These are phyloP conservation scores for Linnemannia hyalina DNA, from an alignment of 192 early-diverging fungal genomes.

Conservation along the genomic window DNA sequence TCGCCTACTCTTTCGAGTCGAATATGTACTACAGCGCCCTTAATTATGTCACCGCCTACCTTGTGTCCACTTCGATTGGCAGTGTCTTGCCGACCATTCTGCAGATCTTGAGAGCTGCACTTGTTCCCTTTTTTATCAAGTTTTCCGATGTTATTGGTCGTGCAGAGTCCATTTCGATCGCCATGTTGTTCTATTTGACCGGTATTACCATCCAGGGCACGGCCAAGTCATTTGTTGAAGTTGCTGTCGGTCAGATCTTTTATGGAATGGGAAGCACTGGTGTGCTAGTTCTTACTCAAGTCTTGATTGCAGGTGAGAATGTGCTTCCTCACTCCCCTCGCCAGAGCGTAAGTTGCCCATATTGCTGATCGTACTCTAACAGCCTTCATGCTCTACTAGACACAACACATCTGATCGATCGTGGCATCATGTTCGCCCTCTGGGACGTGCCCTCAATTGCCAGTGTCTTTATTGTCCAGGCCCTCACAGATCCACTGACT, in stretches of 20 bases:
- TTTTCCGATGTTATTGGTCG: slow-evolving; percentile 32
- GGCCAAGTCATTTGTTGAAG: slow-evolving; percentile 20
- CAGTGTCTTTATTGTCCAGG: slow-evolving; percentile 23
- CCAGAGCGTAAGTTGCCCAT: neutral
- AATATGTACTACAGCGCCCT: slow-evolving; percentile 15
- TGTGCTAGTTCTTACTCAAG: slow-evolving; percentile 15
- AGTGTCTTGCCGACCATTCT: slow-evolving; percentile 28
- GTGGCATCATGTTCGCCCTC: slow-evolving; percentile 20
- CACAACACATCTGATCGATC: slow-evolving; percentile 19
- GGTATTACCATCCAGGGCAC: slow-evolving; percentile 22
- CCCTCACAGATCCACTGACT: slow-evolving; percentile 9
- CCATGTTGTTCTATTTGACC: slow-evolving; percentile 26
- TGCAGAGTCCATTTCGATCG: slow-evolving; percentile 11
- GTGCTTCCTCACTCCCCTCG: neutral
- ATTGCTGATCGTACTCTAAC: neutral
- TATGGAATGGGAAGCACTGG: slow-evolving; percentile 37
- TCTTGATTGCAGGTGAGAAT: slow-evolving; percentile 33
- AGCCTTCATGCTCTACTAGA: neutral
- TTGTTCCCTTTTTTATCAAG: slow-evolving; percentile 34
- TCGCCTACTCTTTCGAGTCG: slow-evolving; percentile 24
- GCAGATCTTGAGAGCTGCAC: slow-evolving; percentile 16
- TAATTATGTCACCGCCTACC: neutral
- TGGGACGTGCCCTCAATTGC: slow-evolving; percentile 13
- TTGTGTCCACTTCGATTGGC: slow-evolving; percentile 17
- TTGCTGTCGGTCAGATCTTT: slow-evolving; percentile 29